Evolutionary conservation across 148 eudicot genomes (phyloP).

Genomic region (Limonium bicolor): DNA sequence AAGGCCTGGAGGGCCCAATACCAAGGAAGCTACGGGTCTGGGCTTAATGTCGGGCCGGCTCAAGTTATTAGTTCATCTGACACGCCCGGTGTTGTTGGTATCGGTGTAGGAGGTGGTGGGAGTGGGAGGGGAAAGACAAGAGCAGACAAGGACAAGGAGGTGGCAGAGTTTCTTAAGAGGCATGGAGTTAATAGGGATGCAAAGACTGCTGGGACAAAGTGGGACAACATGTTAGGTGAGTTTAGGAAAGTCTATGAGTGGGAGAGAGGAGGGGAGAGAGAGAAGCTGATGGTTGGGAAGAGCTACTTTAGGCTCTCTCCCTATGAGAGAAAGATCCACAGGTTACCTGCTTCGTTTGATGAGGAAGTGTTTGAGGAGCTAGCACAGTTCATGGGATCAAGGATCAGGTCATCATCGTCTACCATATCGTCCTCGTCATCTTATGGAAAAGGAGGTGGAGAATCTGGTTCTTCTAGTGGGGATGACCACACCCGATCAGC

Average conservation of each 20-base stretch:
- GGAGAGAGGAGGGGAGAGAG: constrained; percentile 75
- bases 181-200: constrained; percentile 67
- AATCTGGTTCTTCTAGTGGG: constrained; percentile 5
- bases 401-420: constrained; percentile 30
- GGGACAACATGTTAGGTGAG: constrained; percentile 94
- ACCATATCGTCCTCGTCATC: constrained; percentile 2
- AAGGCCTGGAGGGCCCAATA: constrained; percentile 64
- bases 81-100: not conserved
- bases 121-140: constrained; percentile 50
- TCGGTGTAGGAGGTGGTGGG: not conserved
- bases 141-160: constrained; percentile 68
- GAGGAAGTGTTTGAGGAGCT: constrained; percentile 79
- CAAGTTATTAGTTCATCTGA: not conserved
- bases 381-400: constrained; percentile 68
- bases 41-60: not conserved
- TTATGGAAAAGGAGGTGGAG: not conserved
- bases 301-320: constrained; percentile 66
- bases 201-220: constrained; percentile 73
- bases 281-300: constrained; percentile 28
- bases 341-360: constrained; percentile 79
- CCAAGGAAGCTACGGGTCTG: constrained; percentile 17
- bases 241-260: constrained; percentile 77
- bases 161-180: constrained; percentile 43
- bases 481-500: constrained; percentile 8
- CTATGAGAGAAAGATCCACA: constrained; percentile 54